Base-by-base conservation (phyloP, 2,329 filamentous ascomycete species). In the Hortaea werneckii region DNA sequence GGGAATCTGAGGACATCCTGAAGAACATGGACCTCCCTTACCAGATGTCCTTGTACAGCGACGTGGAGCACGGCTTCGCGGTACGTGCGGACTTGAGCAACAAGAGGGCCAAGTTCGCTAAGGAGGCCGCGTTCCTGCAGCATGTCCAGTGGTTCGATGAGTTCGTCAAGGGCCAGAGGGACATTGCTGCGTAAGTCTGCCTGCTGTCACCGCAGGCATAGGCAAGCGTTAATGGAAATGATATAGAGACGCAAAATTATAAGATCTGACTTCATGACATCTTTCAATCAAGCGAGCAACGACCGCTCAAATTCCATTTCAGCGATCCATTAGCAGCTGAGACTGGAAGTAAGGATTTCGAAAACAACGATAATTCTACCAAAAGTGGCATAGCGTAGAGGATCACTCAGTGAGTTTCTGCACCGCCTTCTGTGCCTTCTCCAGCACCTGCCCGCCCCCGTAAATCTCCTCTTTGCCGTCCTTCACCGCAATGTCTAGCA, bases 81-180 rank as follows among this genome's bases (percentile, higher is more conserved):
- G 80, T 88, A 2, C 77, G 85, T 45, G 74, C 72, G 28, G 83
- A 92, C 60, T 48, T 75, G 29, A 73, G 58, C 50, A 73, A 80
- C 51, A 74, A 73, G 62, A 52, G 69, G 40, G 64, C 77, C 58
- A 79, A 76, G 63, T 90, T 76, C 57, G 82, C 84, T 34, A 89
- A 87, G 75, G 85, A 94, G 67, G 79, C 83, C 67, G 86, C 87
- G 5, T 92, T 92, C 62, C 58, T 74, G 52, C 87, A 92, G 72
- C 85, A 85, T 32, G 72, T 88, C 43, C 63, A 71, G 43, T 94
- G 87, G 87, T 88, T 94, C 55, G 75, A 85, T 54, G 71, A 80
- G 64, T 72, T 76, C 62, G 62, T 84, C 50, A 70, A 69, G 62
- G 49, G 46, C 13, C 41, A 47, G 44, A 29, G 47, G 44, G 47